Conservation (phyloP, 768 basidiomycete species). For the Leccinum uliginosum region DNA sequence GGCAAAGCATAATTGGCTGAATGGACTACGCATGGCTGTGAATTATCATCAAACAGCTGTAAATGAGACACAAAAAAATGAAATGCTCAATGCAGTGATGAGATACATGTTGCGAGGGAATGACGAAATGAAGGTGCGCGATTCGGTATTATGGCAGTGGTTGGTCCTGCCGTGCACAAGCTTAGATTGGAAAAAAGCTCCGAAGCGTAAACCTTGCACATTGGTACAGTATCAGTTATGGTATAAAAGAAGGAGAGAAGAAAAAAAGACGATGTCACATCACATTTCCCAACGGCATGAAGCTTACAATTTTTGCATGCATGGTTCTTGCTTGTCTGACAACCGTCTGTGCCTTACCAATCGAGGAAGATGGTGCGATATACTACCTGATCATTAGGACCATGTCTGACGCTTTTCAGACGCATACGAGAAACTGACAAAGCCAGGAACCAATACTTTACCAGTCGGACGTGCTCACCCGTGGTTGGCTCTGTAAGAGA, state of each 20-base stretch:
- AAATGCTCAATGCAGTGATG: background rate
- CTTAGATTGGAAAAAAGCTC: too few species aligned
- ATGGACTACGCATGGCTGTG: too few species aligned
- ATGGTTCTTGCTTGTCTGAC: background rate
- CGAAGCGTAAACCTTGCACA: too few species aligned
- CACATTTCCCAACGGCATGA: background rate
- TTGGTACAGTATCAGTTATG: background rate
- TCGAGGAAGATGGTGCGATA: too few species aligned
- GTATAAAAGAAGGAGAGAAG: background rate
- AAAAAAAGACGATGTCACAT: background rate
- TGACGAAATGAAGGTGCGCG: too few species aligned
- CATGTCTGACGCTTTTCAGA: too few species aligned
- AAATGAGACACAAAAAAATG: background rate
- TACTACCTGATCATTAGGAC: too few species aligned
- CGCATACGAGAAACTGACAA: too few species aligned
- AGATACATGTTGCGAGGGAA: too few species aligned
- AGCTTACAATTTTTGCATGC: background rate
- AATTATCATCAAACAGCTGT: background rate
- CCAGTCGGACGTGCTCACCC: too few species aligned
- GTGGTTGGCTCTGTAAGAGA: too few species aligned
- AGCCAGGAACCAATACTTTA: too few species aligned
- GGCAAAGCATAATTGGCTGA: background rate
- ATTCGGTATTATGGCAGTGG: background rate
- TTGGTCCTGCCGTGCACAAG: background rate
- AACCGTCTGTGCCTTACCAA: background rate